Evolutionary conservation across 2,329 filamentous ascomycete species (phyloP), one percentile per base, ranked within the genome.

Genomic region (Mariannaea elegans): DNA sequence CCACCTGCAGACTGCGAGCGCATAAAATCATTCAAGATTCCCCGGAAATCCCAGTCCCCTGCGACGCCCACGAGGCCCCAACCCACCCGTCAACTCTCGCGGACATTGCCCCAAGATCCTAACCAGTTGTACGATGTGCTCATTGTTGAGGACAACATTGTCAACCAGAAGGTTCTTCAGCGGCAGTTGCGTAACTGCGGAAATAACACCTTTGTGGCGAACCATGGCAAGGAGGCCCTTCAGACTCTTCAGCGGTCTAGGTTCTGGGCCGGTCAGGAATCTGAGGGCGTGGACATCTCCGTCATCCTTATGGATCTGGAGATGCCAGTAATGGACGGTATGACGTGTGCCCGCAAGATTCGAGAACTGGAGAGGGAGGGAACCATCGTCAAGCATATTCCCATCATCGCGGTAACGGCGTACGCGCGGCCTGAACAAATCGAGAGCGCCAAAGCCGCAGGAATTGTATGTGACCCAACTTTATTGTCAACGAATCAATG

Each of bases 281-380:
- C 73, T 14, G 75, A 79, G 13, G 82, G 82, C 2, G 75, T 81
- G 8, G 82, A 87, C 46, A 82, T 91, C 21, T 86, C 87, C 8
- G 81, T 93, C 44, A 88, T 94, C 12, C 75, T 94, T 6, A 93
- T 94, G 90, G 91, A 94, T 71, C 81, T 93, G 46, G 90, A 93
- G 70, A 94, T 94, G 91, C 91, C 91, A 1, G 83, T 93, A 41
- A 93, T 93, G 91, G 90, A 94, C 68, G 91, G 91, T 32, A 85
- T 91, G 74, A 90, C 89, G 2, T 92, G 90, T 63, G 88, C 90
- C 12, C 81, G 83, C 39, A 84, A 80, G 60, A 93, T 94, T 52
- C 84, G 91, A 16, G 83, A 89, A 60, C 79, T 91, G 16, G 90
- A 94, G 72, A 78, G 77, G 47, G 80, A 85, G 52, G 86, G 87